Conservation (phyloP, 306 rosid species). For the Luffa aegyptiaca region DNA sequence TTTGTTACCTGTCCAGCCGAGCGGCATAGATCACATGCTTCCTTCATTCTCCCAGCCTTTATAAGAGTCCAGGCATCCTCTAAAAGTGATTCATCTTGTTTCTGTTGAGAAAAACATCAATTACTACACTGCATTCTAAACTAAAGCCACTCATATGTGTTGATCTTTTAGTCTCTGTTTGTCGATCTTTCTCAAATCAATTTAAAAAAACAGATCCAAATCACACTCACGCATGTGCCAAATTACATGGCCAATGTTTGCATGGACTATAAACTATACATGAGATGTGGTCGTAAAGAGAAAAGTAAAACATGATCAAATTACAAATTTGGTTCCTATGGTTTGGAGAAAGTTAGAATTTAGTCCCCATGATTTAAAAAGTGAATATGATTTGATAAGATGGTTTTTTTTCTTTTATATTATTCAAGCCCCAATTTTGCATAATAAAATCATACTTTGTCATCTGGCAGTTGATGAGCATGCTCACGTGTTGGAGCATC, state of each 20-base stretch:
- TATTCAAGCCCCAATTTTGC: neutral
- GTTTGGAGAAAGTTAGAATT: too few relatives aligned
- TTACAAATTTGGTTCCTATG: too few relatives aligned
- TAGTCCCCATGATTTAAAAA: neutral
- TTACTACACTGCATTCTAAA: neutral
- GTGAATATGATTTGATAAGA: neutral
- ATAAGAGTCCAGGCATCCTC: slow-evolving; percentile 95
- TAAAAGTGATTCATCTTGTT: slow-evolving; percentile 93
- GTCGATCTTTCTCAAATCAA: neutral
- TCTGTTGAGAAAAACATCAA: slow-evolving; percentile 34
- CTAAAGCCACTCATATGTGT: neutral
- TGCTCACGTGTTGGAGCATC: slow-evolving; percentile 98
- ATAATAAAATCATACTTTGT: slow-evolving; percentile 36
- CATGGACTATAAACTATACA: neutral
- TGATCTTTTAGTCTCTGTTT: neutral
- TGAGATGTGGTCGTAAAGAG: neutral
- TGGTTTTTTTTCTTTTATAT: neutral
- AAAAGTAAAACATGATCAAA: neutral
- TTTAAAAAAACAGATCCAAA: neutral
- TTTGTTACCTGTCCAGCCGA: slow-evolving; percentile 86
- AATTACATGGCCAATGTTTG: neutral
- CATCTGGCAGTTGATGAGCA: slow-evolving; percentile 79
- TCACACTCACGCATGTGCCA: neutral
- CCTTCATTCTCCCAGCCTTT: slow-evolving; percentile 93
- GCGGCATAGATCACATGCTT: slow-evolving; percentile 85